Evolutionary conservation across 1,284 basidiomycete species (phyloP), one percentile per base, ranked within the genome.

Genomic region (Laetiporus sulphureus): DNA sequence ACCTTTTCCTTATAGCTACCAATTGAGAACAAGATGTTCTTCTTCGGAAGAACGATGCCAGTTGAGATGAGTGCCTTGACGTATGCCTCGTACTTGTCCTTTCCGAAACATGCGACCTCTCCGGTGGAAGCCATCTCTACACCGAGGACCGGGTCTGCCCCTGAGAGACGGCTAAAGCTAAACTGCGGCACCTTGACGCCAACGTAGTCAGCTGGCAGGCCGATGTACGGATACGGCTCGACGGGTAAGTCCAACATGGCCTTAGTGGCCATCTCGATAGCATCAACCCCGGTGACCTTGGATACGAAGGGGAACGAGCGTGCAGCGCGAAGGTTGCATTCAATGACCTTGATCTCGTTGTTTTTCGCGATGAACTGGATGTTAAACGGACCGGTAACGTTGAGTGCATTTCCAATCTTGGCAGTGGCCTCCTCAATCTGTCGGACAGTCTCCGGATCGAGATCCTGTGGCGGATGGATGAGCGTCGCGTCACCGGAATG

Each of bases 41-140:
- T 93, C 74, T 95, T 92, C 27, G 95, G 96, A 1, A 83, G 83
- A 29, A 85, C 77, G 56, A 98, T 96, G 25, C 95, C 94, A 2
- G 95, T 96, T 20, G 95, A 95, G 52, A 99, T 90, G 51, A 98
- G 74, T 3, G 91, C 93, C 70, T 98, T 98, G 59, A 98, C 73
- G 65, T 99, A 99, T 5, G 95, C 95, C 63, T 99, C 95, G 65
- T 97, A 98, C 68, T 95, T 96, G 73, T 99, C 88, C 54, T 77
- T 83, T 21, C 96, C 95, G 65, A 99, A 99, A 66, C 95, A 98
- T 29, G 96, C 96, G 22, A 99, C 95, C 64, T 99, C 95, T 51
- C 95, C 95, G 1, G 95, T 99, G n/a, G 95, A 98, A 13, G 95
- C 95, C 95, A 99, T 99, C 72, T 99, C 95, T 38, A 99, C 95